Conservation (phyloP, 1,284 basidiomycete genomes). For the Sporisorium exsertum region DNA sequence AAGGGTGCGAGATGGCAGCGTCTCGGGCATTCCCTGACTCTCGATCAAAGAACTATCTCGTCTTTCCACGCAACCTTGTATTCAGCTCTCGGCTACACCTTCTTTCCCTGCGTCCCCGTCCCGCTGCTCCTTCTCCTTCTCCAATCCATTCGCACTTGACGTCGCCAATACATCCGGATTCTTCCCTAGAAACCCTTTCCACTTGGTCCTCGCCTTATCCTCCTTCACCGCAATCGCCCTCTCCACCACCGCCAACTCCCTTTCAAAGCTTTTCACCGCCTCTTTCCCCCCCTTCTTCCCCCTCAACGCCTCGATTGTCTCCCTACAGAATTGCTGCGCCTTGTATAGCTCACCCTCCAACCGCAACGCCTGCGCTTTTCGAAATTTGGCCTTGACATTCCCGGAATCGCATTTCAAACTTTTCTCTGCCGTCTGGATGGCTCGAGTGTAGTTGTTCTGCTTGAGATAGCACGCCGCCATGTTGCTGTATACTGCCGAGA, state of each 20-base stretch:
- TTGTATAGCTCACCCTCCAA: slow-evolving; percentile 16
- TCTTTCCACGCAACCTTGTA: too few species aligned
- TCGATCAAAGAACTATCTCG: too few species aligned
- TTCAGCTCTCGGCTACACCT: too few species aligned
- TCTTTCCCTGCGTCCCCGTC: not conserved
- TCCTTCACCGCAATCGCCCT: slow-evolving; percentile 24
- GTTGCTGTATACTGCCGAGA: slow-evolving; percentile 27
- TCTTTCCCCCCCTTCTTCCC: not conserved
- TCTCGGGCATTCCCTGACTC: too few species aligned
- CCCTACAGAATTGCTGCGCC: slow-evolving; percentile 1
- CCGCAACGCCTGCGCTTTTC: slow-evolving; percentile 26
- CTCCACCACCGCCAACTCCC: slow-evolving; percentile 16
- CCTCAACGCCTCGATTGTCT: slow-evolving; percentile 1
- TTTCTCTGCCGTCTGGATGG: slow-evolving; percentile 26
- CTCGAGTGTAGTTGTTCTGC: slow-evolving; percentile 14
- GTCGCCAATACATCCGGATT: slow-evolving; percentile 5
- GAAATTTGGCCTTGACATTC: slow-evolving; percentile 37
- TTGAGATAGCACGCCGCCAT: slow-evolving; percentile 44
- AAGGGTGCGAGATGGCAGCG: too few species aligned
- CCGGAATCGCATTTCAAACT: slow-evolving; percentile 16
- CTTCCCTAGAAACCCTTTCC: slow-evolving; percentile 34
- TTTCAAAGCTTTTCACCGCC: slow-evolving; percentile 10
- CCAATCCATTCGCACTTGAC: not conserved
- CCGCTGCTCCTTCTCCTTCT: not conserved
- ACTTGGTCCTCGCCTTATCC: slow-evolving; percentile 18